phyloP scores from a whole-genome alignment of 2,329 filamentous ascomycete species.

The Diaporthe citrichinensis region DNA sequence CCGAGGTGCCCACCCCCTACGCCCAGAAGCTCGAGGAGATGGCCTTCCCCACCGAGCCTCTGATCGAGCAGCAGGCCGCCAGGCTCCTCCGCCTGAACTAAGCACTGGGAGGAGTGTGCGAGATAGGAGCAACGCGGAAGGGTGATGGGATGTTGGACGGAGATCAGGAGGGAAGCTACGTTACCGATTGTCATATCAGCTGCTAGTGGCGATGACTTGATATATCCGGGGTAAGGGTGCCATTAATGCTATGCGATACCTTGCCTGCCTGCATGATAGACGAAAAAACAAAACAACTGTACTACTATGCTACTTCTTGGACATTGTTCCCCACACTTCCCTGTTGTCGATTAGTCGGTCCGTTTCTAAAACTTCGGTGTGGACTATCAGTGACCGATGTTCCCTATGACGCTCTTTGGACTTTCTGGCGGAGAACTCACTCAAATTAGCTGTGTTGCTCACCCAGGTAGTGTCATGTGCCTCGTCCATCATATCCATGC shows the following conservation, averaged over 20 bases:
- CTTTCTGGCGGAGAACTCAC: background rate
- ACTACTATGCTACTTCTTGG: constrained; percentile 33
- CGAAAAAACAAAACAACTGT: constrained; percentile 32
- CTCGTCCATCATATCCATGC: background rate
- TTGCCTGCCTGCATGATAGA: constrained; percentile 31
- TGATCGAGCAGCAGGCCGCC: constrained; percentile 89
- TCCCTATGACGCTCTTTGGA: background rate
- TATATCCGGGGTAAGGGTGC: constrained; percentile 26
- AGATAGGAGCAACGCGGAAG: no score
- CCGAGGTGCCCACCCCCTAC: constrained; percentile 97
- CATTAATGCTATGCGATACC: constrained; percentile 28
- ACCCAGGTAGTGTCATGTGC: no score
- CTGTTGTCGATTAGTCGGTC: no score
- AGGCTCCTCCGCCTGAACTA: constrained; percentile 82
- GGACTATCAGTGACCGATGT: background rate
- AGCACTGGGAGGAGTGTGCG: background rate
- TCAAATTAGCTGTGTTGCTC: background rate
- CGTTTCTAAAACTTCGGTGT: background rate
- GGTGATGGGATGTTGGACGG: no score
- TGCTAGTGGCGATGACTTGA: constrained; percentile 32
- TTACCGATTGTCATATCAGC: constrained; percentile 27
- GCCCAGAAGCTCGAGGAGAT: constrained; percentile 94
- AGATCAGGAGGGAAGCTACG: constrained; percentile 3
- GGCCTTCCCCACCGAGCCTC: constrained; percentile 90
- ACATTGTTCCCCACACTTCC: background rate